Evolutionary conservation across 805 yeast species (phyloP), one percentile per base, ranked within the genome.

Genomic region (Yarrowia sp.): DNA sequence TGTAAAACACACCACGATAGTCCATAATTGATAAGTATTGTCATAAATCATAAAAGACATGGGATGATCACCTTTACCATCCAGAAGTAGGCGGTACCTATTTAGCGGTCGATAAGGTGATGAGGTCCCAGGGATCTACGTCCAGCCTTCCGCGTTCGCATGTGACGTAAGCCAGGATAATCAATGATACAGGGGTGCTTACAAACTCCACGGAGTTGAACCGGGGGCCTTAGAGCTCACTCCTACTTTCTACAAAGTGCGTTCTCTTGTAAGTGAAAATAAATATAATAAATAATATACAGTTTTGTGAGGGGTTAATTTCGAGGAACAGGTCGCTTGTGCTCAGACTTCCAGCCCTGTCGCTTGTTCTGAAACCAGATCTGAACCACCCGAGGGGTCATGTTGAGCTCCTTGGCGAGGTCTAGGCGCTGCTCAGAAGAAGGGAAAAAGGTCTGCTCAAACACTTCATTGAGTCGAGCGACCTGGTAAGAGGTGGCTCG

Each of bases 361-460:
- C 98, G 80, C 73, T 93, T 81, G 76, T 92, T 92, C 77, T 92
- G 97, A 76, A 91, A 91, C 97, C 97, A 92, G 63, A 92, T 92
- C 69, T 97, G 83, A 7, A 92, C 97, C 9, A 94, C 91, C 72
- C 95, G 84, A 72, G 93, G 97, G 19, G 92, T 86, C 90, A 92
- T 88, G 5, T 89, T 90, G 1, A 96, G 89, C 73, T 86, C 85
- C 8, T 84, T 85, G 46, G 96, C 87, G 40, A 92, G 85, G 42
- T 83, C 85, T 74, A 89, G 88, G 49, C 97, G 81, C 69, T 84
- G 84, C 49, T 88, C 88, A 0, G 93, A 87, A 40, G 86, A 82
- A 1, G 98, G 97, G 74, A 90, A 92, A 53, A 90, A 89, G 70
- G 91, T 91, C 70, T 81, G 82, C 67, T 85, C 86, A 77, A 92